phyloP scores from a whole-genome alignment of 2,329 filamentous ascomycete species.

The Colletotrichum horii region DNA sequence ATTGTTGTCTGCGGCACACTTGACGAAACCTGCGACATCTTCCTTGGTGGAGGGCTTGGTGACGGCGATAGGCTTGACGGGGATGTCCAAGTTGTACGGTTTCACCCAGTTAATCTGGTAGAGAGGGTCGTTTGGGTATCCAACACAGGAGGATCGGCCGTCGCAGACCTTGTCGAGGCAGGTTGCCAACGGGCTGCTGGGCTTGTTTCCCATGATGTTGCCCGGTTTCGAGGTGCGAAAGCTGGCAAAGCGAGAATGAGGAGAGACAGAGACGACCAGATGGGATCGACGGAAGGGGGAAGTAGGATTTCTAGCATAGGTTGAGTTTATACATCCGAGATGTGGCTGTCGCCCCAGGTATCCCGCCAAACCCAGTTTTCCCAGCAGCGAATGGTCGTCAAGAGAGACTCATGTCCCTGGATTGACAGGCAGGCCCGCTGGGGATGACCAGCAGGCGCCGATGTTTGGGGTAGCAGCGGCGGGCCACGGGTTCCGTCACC shows the following conservation, averaged over 20 bases:
- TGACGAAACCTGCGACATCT: constrained; percentile 62
- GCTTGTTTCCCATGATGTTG: constrained; percentile 45
- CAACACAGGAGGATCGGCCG: constrained; percentile 50
- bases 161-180: constrained; percentile 54
- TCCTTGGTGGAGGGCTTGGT: constrained; percentile 56
- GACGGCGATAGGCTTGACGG: constrained; percentile 59
- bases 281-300: background rate
- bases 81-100: constrained; percentile 57
- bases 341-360: background rate
- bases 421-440: background rate
- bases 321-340: background rate
- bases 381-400: background rate
- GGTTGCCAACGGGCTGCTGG: constrained; percentile 43
- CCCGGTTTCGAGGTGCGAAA: background rate
- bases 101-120: constrained; percentile 57
- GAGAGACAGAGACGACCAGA: background rate
- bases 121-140: constrained; percentile 45
- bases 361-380: background rate
- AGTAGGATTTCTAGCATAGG: background rate
- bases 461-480: background rate
- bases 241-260: background rate
- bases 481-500: background rate
- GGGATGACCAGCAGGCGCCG: background rate
- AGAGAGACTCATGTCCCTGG: background rate
- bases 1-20: constrained; percentile 55